phyloP scores from a whole-genome alignment of 495 filamentous ascomycete genomes.

The Neurospora sp. region DNA sequence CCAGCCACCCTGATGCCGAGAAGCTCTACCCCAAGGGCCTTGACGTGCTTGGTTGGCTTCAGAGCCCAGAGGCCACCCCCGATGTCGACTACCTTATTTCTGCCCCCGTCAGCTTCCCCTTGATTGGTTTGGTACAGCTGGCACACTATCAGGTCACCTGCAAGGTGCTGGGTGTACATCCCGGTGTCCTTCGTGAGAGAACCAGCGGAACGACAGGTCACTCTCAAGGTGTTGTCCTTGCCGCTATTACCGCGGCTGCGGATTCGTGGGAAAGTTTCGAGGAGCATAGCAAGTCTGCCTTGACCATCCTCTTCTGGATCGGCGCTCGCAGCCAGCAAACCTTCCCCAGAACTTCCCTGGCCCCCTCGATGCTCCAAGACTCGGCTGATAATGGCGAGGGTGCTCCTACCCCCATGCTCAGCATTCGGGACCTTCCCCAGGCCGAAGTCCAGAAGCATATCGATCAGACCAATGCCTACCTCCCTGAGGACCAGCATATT shows the following conservation, averaged over 20 bases:
- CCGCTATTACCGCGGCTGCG: slow-evolving; percentile 81
- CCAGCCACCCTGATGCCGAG: slow-evolving; percentile 73
- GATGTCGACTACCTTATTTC: slow-evolving; percentile 94
- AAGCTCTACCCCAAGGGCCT: slow-evolving; percentile 95
- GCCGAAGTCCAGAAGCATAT: slow-evolving; percentile 87
- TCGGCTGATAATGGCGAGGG: slow-evolving; percentile 92
- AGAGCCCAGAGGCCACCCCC: slow-evolving; percentile 74
- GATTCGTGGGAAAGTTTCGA: slow-evolving; percentile 85
- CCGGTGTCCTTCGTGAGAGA: slow-evolving; percentile 72
- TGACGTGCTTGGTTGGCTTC: slow-evolving; percentile 87
- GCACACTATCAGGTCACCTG: slow-evolving; percentile 91
- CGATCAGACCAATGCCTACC: slow-evolving; percentile 88
- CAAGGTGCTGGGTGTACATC: slow-evolving; percentile 75
- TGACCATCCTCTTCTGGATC: slow-evolving; percentile 99
- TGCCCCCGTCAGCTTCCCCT: slow-evolving; percentile 89
- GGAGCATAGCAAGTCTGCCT: slow-evolving; percentile 59
- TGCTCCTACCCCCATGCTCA: slow-evolving; percentile 91
- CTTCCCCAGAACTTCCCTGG: slow-evolving; percentile 86
- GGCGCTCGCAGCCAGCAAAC: slow-evolving; percentile 96
- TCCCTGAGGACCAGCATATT: slow-evolving; percentile 86
- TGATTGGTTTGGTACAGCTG: slow-evolving; percentile 92
- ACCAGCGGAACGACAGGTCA: slow-evolving; percentile 88
- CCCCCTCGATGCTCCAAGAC: slow-evolving; percentile 87
- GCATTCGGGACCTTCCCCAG: slow-evolving; percentile 82
- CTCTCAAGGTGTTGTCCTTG: slow-evolving; percentile 91